Evolutionary conservation across 495 filamentous ascomycete genomes (phyloP).

Genomic region (Penicillium flavigenum): DNA sequence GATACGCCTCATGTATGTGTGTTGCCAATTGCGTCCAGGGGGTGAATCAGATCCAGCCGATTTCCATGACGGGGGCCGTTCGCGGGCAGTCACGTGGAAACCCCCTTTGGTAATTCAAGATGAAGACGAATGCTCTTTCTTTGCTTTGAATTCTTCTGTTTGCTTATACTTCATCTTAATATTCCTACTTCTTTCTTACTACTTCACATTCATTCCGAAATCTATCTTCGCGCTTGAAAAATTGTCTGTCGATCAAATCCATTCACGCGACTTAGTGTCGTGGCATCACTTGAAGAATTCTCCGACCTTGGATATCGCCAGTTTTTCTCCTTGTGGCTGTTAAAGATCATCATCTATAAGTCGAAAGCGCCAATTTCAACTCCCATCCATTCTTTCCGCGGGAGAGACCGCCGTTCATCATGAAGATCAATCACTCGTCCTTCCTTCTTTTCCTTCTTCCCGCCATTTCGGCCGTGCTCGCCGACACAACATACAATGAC

Average conservation of each 20-base stretch:
- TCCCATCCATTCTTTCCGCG: conserved; percentile 18
- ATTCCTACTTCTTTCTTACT: neutral
- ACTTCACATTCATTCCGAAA: neutral
- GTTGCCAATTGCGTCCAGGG: neutral
- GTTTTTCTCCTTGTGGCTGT: neutral
- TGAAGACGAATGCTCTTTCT: neutral
- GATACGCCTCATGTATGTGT: too few relatives aligned
- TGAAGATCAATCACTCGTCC: conserved; percentile 36
- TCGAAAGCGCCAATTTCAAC: neutral
- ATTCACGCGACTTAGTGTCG: conserved; percentile 6
- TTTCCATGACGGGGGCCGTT: conserved; percentile 5
- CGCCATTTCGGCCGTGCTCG: conserved; percentile 33
- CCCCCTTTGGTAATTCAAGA: conserved; percentile 7
- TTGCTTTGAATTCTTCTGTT: neutral
- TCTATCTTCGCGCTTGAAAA: neutral
- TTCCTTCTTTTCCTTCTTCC: conserved; percentile 41
- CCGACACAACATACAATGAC: conserved; percentile 21
- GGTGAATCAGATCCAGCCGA: neutral
- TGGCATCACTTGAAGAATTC: conserved; percentile 10
- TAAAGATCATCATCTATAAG: neutral
- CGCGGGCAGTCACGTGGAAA: conserved; percentile 4
- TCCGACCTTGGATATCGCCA: conserved; percentile 3
- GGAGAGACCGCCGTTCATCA: conserved; percentile 18
- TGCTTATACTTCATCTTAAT: conserved; percentile 6
- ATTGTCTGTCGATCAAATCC: conserved; percentile 6